A percentile compares a stretch with the other conserved stretches of the same genome.
Conservation (phyloP, 805 yeast species). For the Schwanniomyces yamadae region DNA sequence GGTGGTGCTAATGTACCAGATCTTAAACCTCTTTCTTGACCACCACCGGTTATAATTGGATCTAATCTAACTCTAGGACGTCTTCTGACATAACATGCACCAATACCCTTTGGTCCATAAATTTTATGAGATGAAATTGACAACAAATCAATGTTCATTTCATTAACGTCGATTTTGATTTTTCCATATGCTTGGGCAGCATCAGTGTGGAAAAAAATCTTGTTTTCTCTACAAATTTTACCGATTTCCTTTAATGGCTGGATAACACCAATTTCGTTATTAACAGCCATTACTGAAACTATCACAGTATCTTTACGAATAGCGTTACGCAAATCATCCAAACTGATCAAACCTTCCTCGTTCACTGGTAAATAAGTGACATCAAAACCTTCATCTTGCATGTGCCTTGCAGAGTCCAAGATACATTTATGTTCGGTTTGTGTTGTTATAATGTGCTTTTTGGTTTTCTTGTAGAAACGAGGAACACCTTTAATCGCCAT, state of each 20-base stretch:
- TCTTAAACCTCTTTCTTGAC: conserved; percentile 97
- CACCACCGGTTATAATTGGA: conserved; percentile 95
- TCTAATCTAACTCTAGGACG: conserved; percentile 97
- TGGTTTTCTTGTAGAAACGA: conserved; percentile 83
- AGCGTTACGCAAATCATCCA: conserved; percentile 75
- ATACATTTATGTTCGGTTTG: conserved; percentile 99
- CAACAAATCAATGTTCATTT: conserved; percentile 87
- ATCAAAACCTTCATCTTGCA: conserved; percentile 96
- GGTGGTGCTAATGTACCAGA: conserved; percentile 99
- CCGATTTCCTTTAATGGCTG: conserved; percentile 97
- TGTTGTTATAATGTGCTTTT: conserved; percentile 91
- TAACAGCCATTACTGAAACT: conserved; percentile 95
- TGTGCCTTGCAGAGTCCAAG: conserved; percentile 90
- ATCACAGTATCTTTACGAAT: conserved; percentile 89
- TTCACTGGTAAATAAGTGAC: conserved; percentile 89
- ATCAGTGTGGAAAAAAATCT: conserved; percentile 96
- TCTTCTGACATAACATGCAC: conserved; percentile 93
- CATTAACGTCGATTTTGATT: conserved; percentile 88
- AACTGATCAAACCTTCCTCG: conserved; percentile 72
- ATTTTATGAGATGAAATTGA: conserved; percentile 95
- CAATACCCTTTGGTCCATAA: conserved; percentile 97
- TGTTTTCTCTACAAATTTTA: conserved; percentile 74
- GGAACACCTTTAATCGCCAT: conserved; percentile 96
- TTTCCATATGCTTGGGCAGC: conserved; percentile 98
- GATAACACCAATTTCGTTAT: conserved; percentile 96